These are phyloP conservation scores for Capsicum rhomboideum DNA, from an alignment of 257 asterid species.

Conservation along the genomic window DNA sequence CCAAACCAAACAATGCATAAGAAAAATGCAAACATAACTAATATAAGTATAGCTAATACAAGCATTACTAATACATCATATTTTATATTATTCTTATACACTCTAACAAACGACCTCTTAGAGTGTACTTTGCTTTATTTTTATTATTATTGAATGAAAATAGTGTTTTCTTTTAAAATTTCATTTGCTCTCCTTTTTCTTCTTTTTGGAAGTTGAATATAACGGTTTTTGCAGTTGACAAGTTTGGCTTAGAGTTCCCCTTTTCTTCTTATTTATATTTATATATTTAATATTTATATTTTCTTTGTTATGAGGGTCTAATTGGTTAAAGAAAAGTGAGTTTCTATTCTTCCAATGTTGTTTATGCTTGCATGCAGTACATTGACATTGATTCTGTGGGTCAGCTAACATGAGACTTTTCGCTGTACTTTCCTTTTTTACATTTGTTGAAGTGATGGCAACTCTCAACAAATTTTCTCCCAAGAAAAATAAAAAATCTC, in stretches of 20 bases:
- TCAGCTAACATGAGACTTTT: neutral
- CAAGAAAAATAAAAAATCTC: too few species aligned
- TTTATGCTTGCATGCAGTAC: neutral
- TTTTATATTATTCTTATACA: too few species aligned
- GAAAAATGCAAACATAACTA: too few species aligned
- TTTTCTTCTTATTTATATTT: neutral
- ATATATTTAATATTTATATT: neutral
- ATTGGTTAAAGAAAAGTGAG: neutral
- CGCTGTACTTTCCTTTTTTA: neutral
- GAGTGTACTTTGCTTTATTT: neutral
- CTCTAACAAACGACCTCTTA: too few species aligned
- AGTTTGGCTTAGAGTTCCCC: neutral
- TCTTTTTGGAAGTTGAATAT: neutral
- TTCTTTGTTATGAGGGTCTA: neutral
- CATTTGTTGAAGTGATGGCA: neutral
- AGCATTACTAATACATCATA: too few species aligned
- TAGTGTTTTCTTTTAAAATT: neutral
- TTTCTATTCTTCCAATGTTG: neutral
- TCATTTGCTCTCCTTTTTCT: neutral
- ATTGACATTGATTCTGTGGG: neutral
- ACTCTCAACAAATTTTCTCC: neutral
- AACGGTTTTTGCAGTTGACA: slow-evolving; percentile 3
- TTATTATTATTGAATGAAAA: neutral
- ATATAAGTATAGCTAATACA: too few species aligned
- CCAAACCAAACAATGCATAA: too few species aligned